Conservation (phyloP, 2,329 filamentous ascomycete species). For the Trichoderma atroviride region DNA sequence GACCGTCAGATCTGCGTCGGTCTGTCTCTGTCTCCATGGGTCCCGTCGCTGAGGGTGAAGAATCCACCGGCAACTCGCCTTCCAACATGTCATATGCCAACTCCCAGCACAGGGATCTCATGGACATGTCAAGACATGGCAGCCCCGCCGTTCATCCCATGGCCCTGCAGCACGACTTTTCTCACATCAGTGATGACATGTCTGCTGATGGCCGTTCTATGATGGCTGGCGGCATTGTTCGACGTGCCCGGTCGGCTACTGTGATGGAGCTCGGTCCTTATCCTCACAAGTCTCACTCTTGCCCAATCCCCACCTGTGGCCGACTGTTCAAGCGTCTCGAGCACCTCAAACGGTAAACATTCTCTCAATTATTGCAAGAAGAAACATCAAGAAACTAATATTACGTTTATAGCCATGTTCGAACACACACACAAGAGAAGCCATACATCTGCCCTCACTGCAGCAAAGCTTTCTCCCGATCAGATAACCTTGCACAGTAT, state of each 20-base stretch:
- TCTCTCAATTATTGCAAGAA: background rate
- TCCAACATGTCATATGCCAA: constrained; percentile 74
- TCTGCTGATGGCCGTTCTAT: constrained; percentile 51
- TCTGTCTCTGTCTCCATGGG: constrained; percentile 88
- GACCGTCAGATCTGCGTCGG: constrained; percentile 86
- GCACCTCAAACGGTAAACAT: constrained; percentile 92
- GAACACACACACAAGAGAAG: constrained; percentile 98
- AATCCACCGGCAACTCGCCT: constrained; percentile 77
- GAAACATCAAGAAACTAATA: background rate
- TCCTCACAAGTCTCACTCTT: constrained; percentile 96
- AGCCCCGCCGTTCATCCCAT: constrained; percentile 74
- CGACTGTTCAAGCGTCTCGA: constrained; percentile 98
- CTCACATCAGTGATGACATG: constrained; percentile 65
- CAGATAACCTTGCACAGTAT: constrained; percentile 98
- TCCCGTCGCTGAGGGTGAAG: constrained; percentile 77
- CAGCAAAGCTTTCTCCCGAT: constrained; percentile 98
- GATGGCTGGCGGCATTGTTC: constrained; percentile 75
- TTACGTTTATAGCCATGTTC: constrained; percentile 74
- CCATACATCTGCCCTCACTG: constrained; percentile 97
- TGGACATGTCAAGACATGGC: constrained; percentile 84
- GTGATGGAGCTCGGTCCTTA: constrained; percentile 97
- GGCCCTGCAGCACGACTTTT: constrained; percentile 71
- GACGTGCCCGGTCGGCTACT: constrained; percentile 89
- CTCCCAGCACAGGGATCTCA: constrained; percentile 73
- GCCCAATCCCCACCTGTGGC: constrained; percentile 97